Conservation (phyloP, 176 grass and related monocot genomes). For the Dactylis glomerata region DNA sequence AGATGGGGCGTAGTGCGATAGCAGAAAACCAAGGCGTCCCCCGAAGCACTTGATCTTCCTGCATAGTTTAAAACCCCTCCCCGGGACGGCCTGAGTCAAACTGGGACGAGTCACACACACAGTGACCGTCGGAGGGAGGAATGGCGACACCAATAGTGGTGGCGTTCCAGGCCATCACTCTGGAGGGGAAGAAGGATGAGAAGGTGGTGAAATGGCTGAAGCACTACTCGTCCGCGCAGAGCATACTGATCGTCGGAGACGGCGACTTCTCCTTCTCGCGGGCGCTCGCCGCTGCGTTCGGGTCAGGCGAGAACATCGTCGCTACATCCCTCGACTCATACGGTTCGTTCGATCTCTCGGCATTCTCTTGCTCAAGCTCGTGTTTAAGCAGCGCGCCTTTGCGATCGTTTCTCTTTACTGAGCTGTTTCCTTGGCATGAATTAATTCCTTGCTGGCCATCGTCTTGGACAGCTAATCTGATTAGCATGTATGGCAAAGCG, state of each 20-base stretch:
- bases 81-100: no score
- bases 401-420: no score
- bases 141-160: background rate
- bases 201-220: conserved; percentile 30
- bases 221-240: conserved; percentile 40
- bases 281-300: conserved; percentile 43
- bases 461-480: no score
- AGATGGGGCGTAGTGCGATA: background rate
- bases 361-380: no score
- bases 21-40: no score
- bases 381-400: no score
- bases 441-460: no score
- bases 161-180: background rate
- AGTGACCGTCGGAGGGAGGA: background rate
- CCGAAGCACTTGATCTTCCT: no score
- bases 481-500: no score
- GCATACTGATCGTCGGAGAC: conserved; percentile 49
- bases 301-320: conserved; percentile 47
- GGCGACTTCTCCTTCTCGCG: conserved; percentile 56
- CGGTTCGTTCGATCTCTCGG: background rate
- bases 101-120: no score
- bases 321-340: conserved; percentile 47
- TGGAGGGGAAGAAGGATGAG: background rate
- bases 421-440: no score
- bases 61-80: no score